These are phyloP conservation scores for Calvatia gigantea DNA, from an alignment of 768 basidiomycete species.

Conservation along the genomic window DNA sequence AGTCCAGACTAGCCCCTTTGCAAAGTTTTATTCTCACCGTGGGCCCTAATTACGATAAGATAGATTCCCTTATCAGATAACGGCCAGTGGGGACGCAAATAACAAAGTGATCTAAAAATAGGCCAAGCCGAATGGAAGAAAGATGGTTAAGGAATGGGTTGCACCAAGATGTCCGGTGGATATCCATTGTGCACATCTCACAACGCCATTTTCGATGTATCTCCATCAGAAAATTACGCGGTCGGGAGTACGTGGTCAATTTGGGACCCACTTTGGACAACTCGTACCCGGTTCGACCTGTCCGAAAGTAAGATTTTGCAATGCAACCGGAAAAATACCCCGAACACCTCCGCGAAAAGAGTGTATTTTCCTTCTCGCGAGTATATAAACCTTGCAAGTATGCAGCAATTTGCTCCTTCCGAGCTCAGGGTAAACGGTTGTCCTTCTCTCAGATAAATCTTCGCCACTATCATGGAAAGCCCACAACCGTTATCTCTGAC, in stretches of 20 bases:
- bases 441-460: not conserved
- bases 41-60: too few species aligned
- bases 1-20: not conserved
- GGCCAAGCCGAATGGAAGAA: not conserved
- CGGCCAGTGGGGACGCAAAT: not conserved
- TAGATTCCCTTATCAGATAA: conserved; percentile 10
- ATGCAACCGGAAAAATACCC: too few species aligned
- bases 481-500: not conserved
- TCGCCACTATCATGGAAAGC: not conserved
- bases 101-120: not conserved
- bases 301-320: too few species aligned
- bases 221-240: not conserved
- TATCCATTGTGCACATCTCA: not conserved
- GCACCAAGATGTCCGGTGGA: not conserved
- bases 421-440: not conserved
- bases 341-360: too few species aligned
- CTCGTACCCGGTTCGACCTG: too few species aligned
- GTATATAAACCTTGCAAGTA: not conserved
- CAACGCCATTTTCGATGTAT: not conserved
- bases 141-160: too few species aligned
- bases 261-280: not conserved
- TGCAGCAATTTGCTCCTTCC: not conserved
- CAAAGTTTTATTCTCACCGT: too few species aligned
- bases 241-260: too few species aligned
- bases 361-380: not conserved